Evolutionary conservation across 2,329 filamentous ascomycete genomes (phyloP), one percentile per base, ranked within the genome.

Genomic region (Coleophoma cylindrospora): DNA sequence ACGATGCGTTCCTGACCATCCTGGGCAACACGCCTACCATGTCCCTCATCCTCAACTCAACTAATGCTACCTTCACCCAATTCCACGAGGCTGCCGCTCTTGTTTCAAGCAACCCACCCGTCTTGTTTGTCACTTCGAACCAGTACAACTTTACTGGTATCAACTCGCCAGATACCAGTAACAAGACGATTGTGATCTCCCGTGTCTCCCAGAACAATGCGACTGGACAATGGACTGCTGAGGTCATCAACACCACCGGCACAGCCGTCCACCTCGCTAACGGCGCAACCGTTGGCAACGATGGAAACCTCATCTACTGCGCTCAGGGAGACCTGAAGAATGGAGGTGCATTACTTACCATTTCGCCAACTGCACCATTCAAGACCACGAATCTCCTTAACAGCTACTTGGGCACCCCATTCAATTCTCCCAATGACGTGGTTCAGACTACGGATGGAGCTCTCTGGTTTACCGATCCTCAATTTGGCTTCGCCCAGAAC

Each of bases 391-490:
- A 74, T 0, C 66, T 85, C 8, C 52, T 85, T 21, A 81, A 83
- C 60, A 81, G 80, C 63, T 85, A 70, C 61, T 79, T 77, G 45
- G 80, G 81, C 21, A 72, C 76, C 4, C 72, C 50, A 43, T 84
- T 83, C 66, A 80, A 74, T 60, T 82, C 79, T 0, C 65, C 81
- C 15, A 84, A 84, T 53, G 81, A 84, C 50, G 69, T 79, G 0
- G 69, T 72, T 4, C 72, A 81, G 54, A 71, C 79, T 21, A 61
- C 62, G 13, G 81, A 74, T 46, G 71, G 72, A 21, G 74, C 81
- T 19, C 64, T 84, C 13, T 85, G 81, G 68, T 84, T 85, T 57
- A 84, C 80, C 1, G 81, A 85, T 50, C 75, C 77, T 0, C 70
- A 75, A 6, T 84, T 84, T 51, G 81, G 79, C 4, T 78, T 71